Percentiles rank a stretch among this genome's conserved stretches.
Evolutionary conservation across 2,329 filamentous ascomycete species (phyloP).

Genomic region (Dothideomycetes sp.): DNA sequence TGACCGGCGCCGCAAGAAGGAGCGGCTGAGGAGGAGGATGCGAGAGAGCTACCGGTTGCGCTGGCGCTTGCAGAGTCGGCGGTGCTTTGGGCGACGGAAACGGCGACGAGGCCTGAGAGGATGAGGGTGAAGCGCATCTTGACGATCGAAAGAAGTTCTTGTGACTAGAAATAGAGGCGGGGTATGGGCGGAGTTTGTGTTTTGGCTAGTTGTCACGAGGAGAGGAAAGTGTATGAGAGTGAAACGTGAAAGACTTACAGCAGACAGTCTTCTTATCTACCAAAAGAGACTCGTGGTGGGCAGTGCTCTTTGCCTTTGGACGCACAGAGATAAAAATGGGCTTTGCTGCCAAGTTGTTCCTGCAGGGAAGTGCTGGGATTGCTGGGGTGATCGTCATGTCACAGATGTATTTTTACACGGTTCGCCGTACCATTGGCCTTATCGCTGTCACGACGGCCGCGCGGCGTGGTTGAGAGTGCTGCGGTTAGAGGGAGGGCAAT

Average conservation of each 20-base stretch:
- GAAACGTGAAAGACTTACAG: not conserved
- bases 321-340: too few species aligned
- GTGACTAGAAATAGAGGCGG: not conserved
- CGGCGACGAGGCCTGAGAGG: conserved; percentile 4
- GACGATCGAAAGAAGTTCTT: not conserved
- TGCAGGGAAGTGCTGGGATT: conserved; percentile 2
- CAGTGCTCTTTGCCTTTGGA: conserved; percentile 6
- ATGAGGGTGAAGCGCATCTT: conserved; percentile 12
- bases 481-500: too few species aligned
- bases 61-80: not conserved
- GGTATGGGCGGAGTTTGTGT: not conserved
- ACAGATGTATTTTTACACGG: conserved; percentile 1
- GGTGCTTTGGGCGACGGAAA: conserved; percentile 10
- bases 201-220: not conserved
- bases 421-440: conserved; percentile 5
- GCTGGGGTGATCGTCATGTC: conserved; percentile 9
- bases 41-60: conserved; percentile 8
- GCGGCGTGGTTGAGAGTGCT: too few species aligned
- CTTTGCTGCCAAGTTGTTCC: conserved; percentile 10
- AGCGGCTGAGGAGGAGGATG: conserved; percentile 5
- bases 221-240: not conserved
- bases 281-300: not conserved
- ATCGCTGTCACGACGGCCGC: not conserved
- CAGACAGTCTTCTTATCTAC: not conserved
- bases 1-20: conserved; percentile 10